Evolutionary conservation across 2,329 filamentous ascomycete species (phyloP).

Genomic region (Alternaria sp.): DNA sequence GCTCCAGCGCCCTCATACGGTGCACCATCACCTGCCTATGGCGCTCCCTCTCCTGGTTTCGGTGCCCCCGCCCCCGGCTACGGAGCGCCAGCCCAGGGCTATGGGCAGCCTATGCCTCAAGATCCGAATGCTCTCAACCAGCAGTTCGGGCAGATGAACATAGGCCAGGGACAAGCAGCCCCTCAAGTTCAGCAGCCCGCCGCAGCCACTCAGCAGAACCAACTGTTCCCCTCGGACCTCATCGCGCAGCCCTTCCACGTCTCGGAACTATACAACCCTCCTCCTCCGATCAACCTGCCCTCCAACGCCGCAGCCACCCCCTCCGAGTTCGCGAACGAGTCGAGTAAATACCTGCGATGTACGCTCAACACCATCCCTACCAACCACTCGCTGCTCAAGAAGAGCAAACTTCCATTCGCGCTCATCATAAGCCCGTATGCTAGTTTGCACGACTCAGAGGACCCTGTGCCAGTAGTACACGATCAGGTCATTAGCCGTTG

Average conservation of each 20-base stretch:
- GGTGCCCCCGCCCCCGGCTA: slow-evolving; percentile 44
- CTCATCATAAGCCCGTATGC: slow-evolving; percentile 96
- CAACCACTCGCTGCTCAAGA: slow-evolving; percentile 91
- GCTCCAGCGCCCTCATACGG: slow-evolving; percentile 51
- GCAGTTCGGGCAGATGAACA: slow-evolving; percentile 81
- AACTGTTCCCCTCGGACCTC: slow-evolving; percentile 90
- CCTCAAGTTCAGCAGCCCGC: slow-evolving; percentile 44
- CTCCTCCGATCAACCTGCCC: slow-evolving; percentile 88
- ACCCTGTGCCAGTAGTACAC: slow-evolving; percentile 87
- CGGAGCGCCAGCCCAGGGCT: slow-evolving; percentile 44
- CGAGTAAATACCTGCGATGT: slow-evolving; percentile 92
- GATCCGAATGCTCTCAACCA: slow-evolving; percentile 73
- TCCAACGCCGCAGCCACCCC: slow-evolving; percentile 93
- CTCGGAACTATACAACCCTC: slow-evolving; percentile 87
- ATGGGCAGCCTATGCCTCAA: slow-evolving; percentile 57
- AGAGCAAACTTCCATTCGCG: slow-evolving; percentile 91
- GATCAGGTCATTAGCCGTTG: slow-evolving; percentile 98
- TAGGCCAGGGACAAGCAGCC: slow-evolving; percentile 56
- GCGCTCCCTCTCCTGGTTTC: slow-evolving; percentile 51
- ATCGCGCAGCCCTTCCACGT: slow-evolving; percentile 94
- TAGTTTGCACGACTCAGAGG: slow-evolving; percentile 90
- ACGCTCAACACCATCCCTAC: slow-evolving; percentile 94
- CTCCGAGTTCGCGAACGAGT: slow-evolving; percentile 89
- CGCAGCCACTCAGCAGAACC: slow-evolving; percentile 65
- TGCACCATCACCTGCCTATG: slow-evolving; percentile 45